These are phyloP conservation scores for Silene uniflora DNA, from an alignment of 148 eudicot genomes.

Conservation along the genomic window DNA sequence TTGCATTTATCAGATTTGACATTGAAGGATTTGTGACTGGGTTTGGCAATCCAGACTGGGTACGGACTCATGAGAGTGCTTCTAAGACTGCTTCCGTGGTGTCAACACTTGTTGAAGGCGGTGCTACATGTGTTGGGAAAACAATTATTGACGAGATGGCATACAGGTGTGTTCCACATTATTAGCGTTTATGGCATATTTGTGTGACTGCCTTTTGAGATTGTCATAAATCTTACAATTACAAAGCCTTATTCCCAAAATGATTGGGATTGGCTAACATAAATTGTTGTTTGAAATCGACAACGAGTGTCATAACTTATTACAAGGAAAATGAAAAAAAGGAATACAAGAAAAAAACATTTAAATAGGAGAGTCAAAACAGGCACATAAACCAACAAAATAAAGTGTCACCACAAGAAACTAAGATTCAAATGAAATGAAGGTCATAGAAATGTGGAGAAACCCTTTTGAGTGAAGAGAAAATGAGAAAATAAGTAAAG, in stretches of 20 bases:
- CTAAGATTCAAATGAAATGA: no score
- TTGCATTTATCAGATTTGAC: slow-evolving; percentile 53
- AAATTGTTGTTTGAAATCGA: neutral
- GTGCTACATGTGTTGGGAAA: slow-evolving; percentile 92
- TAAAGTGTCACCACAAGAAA: neutral
- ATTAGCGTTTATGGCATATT: slow-evolving; percentile 8
- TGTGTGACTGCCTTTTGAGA: neutral
- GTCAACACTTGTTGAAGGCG: slow-evolving; percentile 81
- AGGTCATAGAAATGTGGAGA: neutral
- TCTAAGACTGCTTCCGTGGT: slow-evolving; percentile 63
- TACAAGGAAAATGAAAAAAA: neutral
- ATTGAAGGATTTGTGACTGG: slow-evolving; percentile 82
- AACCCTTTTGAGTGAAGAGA: neutral
- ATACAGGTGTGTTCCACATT: slow-evolving; percentile 48
- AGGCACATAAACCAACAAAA: neutral
- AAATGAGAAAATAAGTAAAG: neutral
- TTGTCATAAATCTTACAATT: neutral
- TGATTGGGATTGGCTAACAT: neutral
- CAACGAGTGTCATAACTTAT: neutral
- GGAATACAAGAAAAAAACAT: neutral
- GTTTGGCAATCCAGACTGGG: slow-evolving; percentile 89
- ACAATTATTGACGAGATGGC: slow-evolving; percentile 92
- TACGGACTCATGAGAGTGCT: slow-evolving; percentile 77
- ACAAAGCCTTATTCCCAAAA: neutral
- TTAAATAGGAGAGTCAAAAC: neutral